Percentiles rank a stretch among this genome's conserved stretches.
Conservation (phyloP, 208 protist genomes). For the Wallacemonas sp. region DNA sequence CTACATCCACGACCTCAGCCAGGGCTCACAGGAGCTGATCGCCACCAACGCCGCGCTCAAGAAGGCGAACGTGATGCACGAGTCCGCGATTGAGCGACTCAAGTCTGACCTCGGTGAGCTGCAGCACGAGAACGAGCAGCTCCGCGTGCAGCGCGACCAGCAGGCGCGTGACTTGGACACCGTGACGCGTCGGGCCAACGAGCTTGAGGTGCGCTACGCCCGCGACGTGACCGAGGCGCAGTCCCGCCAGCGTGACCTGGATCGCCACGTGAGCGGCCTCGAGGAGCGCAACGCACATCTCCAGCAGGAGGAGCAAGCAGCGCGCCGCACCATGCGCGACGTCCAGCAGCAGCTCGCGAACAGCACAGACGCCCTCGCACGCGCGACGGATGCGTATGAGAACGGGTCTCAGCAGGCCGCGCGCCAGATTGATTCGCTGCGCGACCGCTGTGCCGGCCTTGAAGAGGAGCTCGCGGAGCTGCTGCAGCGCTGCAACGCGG, state of each 20-base stretch:
- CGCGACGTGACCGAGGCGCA: conserved; percentile 34
- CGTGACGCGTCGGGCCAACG: conserved; percentile 26
- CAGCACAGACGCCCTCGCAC: conserved; percentile 22
- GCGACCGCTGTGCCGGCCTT: conserved; percentile 30
- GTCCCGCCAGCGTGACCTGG: conserved; percentile 30
- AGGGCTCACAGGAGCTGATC: conserved; percentile 42
- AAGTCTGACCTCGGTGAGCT: conserved; percentile 30
- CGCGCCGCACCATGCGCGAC: conserved; percentile 26
- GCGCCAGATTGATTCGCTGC: conserved; percentile 29
- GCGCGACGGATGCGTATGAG: conserved; percentile 17
- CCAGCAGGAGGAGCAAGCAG: conserved; percentile 32
- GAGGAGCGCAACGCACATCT: conserved; percentile 34
- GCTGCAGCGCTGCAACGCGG: conserved; percentile 24
- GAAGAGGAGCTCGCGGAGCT: conserved; percentile 38
- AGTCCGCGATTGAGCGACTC: conserved; percentile 41
- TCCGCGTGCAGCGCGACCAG: conserved; percentile 19
- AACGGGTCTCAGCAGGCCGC: conserved; percentile 17
- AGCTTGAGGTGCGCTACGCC: conserved; percentile 36
- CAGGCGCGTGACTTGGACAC: conserved; percentile 32
- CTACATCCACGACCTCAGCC: conserved; percentile 49
- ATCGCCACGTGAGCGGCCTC: conserved; percentile 35
- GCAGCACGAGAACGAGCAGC: conserved; percentile 39
- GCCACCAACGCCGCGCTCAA: conserved; percentile 37
- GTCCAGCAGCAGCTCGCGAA: conserved; percentile 12
- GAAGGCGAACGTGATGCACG: conserved; percentile 32